Conservation (phyloP, 345 rosid species). For the Arabidopsis thaliana region TAIR10.1 NC_003076.8:7772501-7773000, state of each 20-base stretch:
- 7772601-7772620: conserved; percentile 68
- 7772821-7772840: conserved; percentile 83
- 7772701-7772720: conserved; percentile 12
- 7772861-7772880: conserved; percentile 75
- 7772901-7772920: conserved; percentile 85
- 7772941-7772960: conserved; percentile 18
- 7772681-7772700: conserved; percentile 90
- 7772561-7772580: conserved; percentile 89
- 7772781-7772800: conserved; percentile 83
- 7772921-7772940: conserved; percentile 20
- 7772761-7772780: conserved; percentile 38
- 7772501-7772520: conserved; percentile 64
- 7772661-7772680: conserved; percentile 82
- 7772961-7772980: not conserved
- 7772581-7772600: conserved; percentile 92
- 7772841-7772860: conserved; percentile 81
- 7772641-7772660: conserved; percentile 77
- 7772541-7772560: conserved; percentile 74
- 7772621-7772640: conserved; percentile 94
- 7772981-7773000: conserved; percentile 11
- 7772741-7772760: conserved; percentile 12
- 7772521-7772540: conserved; percentile 82
- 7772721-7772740: conserved; percentile 25
- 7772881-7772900: conserved; percentile 78
- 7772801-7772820: conserved; percentile 96